These are phyloP conservation scores for Tinospora cordifolia DNA, from an alignment of 164 flowering plant genomes.

Conservation along the genomic window DNA sequence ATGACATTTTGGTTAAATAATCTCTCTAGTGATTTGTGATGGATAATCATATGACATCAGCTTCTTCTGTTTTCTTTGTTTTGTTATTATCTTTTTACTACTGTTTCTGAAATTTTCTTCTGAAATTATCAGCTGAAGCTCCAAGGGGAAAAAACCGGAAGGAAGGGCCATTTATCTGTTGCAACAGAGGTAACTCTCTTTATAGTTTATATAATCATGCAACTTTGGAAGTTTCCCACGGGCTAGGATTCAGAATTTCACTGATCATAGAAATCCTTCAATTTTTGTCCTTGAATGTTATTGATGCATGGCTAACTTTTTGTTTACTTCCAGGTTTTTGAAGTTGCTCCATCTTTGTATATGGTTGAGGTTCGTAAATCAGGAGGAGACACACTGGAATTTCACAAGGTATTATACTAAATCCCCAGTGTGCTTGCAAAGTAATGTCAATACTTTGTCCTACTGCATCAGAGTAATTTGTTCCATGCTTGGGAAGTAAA, in stretches of 20 bases:
- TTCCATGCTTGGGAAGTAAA: neutral
- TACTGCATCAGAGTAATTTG: neutral
- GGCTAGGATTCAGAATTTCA: neutral
- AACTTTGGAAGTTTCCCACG: neutral
- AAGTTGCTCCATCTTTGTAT: slow-evolving; percentile 92
- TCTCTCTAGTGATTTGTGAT: no score
- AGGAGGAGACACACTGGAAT: slow-evolving; percentile 93
- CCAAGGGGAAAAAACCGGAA: slow-evolving; percentile 79
- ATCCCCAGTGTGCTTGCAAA: no score
- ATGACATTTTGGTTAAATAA: no score
- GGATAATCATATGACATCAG: no score
- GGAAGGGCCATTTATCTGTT: slow-evolving; percentile 84
- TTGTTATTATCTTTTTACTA: neutral
- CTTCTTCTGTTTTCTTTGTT: no score
- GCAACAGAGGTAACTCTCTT: slow-evolving; percentile 73
- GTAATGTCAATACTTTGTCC: neutral
- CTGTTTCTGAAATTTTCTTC: neutral
- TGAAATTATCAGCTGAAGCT: slow-evolving; percentile 61
- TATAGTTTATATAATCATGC: neutral
- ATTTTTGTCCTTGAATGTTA: neutral
- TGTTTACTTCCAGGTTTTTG: slow-evolving; percentile 52
- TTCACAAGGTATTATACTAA: slow-evolving; percentile 68
- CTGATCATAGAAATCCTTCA: slow-evolving; percentile 4
- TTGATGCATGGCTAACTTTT: neutral
- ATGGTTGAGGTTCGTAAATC: slow-evolving; percentile 96